Base-by-base conservation (phyloP, 2,329 filamentous ascomycete species). In the Aspergillus intermedius region DNA sequence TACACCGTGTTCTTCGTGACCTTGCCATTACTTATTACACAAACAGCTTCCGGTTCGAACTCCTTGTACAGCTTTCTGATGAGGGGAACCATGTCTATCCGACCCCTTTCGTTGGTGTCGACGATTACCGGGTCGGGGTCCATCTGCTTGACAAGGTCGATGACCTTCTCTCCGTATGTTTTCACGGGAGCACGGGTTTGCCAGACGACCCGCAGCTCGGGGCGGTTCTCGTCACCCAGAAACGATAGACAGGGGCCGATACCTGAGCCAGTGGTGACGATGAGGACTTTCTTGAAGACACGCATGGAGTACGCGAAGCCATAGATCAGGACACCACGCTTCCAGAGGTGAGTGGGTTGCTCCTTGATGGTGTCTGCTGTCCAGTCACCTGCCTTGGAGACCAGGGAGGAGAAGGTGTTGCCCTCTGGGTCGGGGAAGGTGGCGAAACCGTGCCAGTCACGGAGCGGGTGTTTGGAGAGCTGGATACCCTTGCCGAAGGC, bases 341-440 rank as follows among this genome's bases (percentile, higher is more conserved):
- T 80, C 82, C 83, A 90, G 42, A 89, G 68, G 45, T 77, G 68
- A 1, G 70, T 76, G 1, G 84, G 84, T 2, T 81, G 80, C 43
- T 77, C 73, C 43, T 75, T 69, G 66, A 90, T 88, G 48, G 80
- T 77, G 28, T 74, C 71, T 21, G 72, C 71, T 0, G 86, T 90
- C 86, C 86, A 90, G 68, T 90, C 85, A 19, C 86, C 86, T 3
- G 84, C 85, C 54, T 83, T 84, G 47, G 84, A 87, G 23, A 90
- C 76, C 25, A 90, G 71, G 25, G 86, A 73, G 0, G 83, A 87
- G 68, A 84, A 88, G 12, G 80, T 82, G 46, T 71, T 71, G 34
- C 74, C 68, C 49, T 73, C 62, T 2, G 78, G 74, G 50, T 81
- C 77, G 1, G 85, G 82, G 51, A 90, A 86, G 1, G 83, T 84